Evolutionary conservation across 208 protist species (phyloP).

Genomic region (Spironucleus salmonicida): DNA sequence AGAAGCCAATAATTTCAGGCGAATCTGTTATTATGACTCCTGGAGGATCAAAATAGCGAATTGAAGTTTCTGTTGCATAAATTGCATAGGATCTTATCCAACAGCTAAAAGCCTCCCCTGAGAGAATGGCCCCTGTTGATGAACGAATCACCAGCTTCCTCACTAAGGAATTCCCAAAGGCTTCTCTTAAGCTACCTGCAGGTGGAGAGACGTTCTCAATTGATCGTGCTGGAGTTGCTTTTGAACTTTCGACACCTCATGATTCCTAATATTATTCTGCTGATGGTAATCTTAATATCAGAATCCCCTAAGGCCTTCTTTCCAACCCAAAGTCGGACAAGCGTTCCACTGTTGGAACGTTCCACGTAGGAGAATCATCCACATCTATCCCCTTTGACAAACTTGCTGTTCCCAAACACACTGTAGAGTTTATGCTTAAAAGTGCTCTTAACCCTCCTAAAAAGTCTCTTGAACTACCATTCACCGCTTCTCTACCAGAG

Average conservation of each 20-base stretch:
- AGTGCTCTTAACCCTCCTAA: constrained; percentile 35
- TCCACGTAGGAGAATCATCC: constrained; percentile 44
- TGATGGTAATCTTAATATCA: neutral
- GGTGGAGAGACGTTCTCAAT: neutral
- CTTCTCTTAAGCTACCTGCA: neutral
- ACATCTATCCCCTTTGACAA: constrained; percentile 44
- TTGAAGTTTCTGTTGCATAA: neutral
- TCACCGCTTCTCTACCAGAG: constrained; percentile 22
- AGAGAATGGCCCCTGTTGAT: constrained; percentile 8
- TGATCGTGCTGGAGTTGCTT: neutral
- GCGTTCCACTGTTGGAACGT: constrained; percentile 46
- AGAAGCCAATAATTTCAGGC: neutral
- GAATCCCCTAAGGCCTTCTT: constrained; percentile 34
- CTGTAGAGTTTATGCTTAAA: constrained; percentile 31
- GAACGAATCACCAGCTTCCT: neutral
- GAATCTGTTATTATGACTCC: neutral
- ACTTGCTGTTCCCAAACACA: constrained; percentile 32
- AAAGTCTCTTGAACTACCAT: constrained; percentile 36
- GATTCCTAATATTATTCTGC: constrained; percentile 10
- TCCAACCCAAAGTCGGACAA: constrained; percentile 46
- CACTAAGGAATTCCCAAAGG: neutral
- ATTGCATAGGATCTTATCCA: neutral
- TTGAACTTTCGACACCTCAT: constrained; percentile 12
- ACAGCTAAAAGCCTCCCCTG: neutral
- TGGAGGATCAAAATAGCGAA: neutral